Evolutionary conservation across 129 eudicot genomes (phyloP).

Genomic region (Helichrysum umbraculigerum): DNA sequence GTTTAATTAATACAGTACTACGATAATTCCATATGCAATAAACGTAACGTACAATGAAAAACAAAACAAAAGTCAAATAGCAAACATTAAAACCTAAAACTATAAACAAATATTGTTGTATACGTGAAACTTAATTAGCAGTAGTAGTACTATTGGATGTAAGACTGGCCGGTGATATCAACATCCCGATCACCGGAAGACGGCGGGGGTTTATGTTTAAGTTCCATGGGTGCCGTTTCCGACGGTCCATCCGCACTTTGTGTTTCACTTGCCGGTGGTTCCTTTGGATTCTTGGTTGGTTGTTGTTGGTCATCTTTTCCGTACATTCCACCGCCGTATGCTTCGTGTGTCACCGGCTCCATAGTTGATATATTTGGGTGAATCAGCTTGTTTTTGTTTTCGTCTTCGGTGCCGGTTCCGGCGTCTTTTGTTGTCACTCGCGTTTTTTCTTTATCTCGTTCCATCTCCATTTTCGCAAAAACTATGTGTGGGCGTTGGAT

Average conservation of each 20-base stretch:
- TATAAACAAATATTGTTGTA: too few species aligned
- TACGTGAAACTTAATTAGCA: too few species aligned
- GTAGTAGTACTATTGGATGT: constrained; percentile 43
- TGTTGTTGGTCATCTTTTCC: constrained; percentile 40
- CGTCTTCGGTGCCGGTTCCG: not conserved
- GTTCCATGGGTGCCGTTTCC: constrained; percentile 30
- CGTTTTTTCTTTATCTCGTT: constrained; percentile 21
- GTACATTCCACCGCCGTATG: constrained; percentile 82
- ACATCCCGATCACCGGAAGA: constrained; percentile 70
- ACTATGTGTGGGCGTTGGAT: not conserved
- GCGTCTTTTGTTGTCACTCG: constrained; percentile 8
- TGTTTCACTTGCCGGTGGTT: constrained; percentile 52
- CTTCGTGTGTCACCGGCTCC: constrained; percentile 55
- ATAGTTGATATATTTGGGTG: constrained; percentile 48
- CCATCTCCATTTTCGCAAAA: constrained; percentile 20
- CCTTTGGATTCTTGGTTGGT: constrained; percentile 9
- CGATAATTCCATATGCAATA: too few species aligned
- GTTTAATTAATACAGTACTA: too few species aligned
- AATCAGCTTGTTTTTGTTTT: constrained; percentile 8
- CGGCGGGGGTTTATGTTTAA: constrained; percentile 54
- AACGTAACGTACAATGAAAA: too few species aligned
- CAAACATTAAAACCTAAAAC: not conserved
- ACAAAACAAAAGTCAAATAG: not conserved
- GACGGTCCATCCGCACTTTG: constrained; percentile 81
- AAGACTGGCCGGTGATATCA: constrained; percentile 82